Evolutionary conservation across 2,329 filamentous ascomycete species (phyloP).

Genomic region (Penicillium fuscoglaucum): DNA sequence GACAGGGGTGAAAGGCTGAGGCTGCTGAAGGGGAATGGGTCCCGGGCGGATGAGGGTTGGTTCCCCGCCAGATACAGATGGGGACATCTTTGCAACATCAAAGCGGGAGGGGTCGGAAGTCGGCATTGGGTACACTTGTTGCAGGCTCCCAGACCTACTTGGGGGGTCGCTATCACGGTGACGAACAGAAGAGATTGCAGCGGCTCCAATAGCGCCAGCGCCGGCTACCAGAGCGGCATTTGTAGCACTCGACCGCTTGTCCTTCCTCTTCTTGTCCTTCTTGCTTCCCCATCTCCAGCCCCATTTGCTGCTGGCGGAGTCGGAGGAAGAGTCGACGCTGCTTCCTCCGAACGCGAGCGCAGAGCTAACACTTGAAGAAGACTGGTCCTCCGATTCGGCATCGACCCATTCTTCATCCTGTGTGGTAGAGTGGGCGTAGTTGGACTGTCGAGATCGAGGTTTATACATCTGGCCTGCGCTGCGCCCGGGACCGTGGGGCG

Average conservation of each 20-base stretch:
- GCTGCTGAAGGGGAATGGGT: conserved; percentile 75
- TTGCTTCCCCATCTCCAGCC: conserved; percentile 61
- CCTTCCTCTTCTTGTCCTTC: conserved; percentile 41
- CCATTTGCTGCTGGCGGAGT: conserved; percentile 60
- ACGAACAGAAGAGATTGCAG: conserved; percentile 43
- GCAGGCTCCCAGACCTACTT: conserved; percentile 48
- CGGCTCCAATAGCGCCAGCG: conserved; percentile 45
- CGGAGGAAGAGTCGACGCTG: conserved; percentile 57
- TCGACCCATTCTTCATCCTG: conserved; percentile 60
- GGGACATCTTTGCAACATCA: conserved; percentile 50
- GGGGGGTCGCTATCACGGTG: conserved; percentile 32
- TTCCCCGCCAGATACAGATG: conserved; percentile 26
- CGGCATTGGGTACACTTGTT: conserved; percentile 66
- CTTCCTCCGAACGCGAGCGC: conserved; percentile 62
- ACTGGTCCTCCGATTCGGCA: conserved; percentile 53
- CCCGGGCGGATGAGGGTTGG: conserved; percentile 51
- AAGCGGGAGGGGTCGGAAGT: conserved; percentile 65
- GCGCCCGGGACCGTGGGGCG: conserved; percentile 34
- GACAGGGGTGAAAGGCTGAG: conserved; percentile 74
- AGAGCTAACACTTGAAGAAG: conserved; percentile 55
- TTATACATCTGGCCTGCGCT: conserved; percentile 39
- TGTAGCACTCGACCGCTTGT: conserved; percentile 30
- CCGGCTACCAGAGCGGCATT: conserved; percentile 43
- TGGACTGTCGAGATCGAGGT: conserved; percentile 30
- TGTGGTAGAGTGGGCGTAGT: conserved; percentile 33